Percentiles rank a stretch among this genome's conserved stretches.
These are phyloP conservation scores for Penicillium sp. DNA, from an alignment of 2,329 filamentous ascomycete species.

Conservation along the genomic window DNA sequence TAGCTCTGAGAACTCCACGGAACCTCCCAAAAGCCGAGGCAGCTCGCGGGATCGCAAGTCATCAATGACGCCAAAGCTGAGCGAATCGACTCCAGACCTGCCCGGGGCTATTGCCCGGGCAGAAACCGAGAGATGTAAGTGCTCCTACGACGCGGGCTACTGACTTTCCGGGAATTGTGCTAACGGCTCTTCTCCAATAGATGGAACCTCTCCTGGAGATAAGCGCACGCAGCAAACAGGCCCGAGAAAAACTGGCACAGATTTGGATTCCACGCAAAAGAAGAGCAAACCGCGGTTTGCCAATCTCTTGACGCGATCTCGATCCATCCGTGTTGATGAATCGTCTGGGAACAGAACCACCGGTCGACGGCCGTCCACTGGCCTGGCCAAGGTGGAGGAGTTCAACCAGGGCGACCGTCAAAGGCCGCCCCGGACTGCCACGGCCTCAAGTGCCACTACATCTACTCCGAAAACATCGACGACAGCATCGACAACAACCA, in stretches of 20 bases:
- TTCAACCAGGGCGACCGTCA: slow-evolving; percentile 33
- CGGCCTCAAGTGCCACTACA: slow-evolving; percentile 35
- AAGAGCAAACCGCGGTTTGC: slow-evolving; percentile 45
- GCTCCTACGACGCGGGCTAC: neutral
- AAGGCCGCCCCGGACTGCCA: slow-evolving; percentile 56
- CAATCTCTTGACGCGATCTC: slow-evolving; percentile 42
- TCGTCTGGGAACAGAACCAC: slow-evolving; percentile 29
- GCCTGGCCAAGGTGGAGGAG: slow-evolving; percentile 37
- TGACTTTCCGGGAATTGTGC: neutral
- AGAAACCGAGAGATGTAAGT: slow-evolving; percentile 28
- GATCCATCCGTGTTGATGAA: slow-evolving; percentile 44
- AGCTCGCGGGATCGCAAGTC: slow-evolving; percentile 43
- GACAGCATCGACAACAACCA: neutral
- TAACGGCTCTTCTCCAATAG: slow-evolving; percentile 16
- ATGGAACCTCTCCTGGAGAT: slow-evolving; percentile 16
- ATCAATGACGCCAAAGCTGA: slow-evolving; percentile 32
- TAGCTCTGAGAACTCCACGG: slow-evolving; percentile 33
- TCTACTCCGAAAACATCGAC: neutral
- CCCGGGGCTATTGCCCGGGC: slow-evolving; percentile 28
- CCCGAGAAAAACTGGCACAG: slow-evolving; percentile 25
- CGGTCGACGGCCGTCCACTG: slow-evolving; percentile 37
- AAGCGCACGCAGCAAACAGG: slow-evolving; percentile 21
- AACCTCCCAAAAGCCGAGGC: slow-evolving; percentile 39
- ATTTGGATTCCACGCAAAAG: slow-evolving; percentile 30
- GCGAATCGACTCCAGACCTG: slow-evolving; percentile 43